Conservation (phyloP, 2,329 filamentous ascomycete species). For the Calonectria crousiana region DNA sequence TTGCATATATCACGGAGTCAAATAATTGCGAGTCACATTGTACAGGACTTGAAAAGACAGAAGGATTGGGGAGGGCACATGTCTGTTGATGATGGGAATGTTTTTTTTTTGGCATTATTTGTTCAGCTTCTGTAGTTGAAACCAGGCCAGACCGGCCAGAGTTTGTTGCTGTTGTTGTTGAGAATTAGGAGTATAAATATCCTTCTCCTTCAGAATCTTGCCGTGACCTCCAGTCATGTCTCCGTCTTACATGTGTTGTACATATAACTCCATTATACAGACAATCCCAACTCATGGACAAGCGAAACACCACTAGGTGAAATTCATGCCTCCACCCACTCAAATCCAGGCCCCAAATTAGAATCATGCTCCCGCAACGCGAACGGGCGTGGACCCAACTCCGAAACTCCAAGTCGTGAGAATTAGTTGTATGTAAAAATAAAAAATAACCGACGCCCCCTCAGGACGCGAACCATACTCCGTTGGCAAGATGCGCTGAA, state of each 20-base stretch:
- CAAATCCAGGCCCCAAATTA: conserved; percentile 1
- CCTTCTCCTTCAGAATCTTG: conserved; percentile 20
- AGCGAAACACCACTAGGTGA: background rate
- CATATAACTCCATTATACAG: conserved; percentile 22
- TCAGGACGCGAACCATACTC: conserved; percentile 15
- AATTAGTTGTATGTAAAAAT: conserved; percentile 37
- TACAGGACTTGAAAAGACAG: conserved; percentile 11
- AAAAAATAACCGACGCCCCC: background rate
- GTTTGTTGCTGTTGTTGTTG: background rate
- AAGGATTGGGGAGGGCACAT: background rate
- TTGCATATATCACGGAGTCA: conserved; percentile 25
- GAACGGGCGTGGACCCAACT: conserved; percentile 18
- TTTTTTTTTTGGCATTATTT: conserved; percentile 15
- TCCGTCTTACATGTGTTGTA: conserved; percentile 26
- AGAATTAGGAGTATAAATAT: conserved; percentile 29
- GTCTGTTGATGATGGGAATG: conserved; percentile 13
- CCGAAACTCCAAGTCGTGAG: conserved; percentile 43
- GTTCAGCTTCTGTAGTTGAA: conserved; percentile 6
- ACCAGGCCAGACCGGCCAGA: conserved; percentile 23
- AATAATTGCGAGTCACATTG: conserved; percentile 4
- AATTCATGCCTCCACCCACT: background rate
- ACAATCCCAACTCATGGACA: conserved; percentile 10
- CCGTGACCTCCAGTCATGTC: conserved; percentile 14
- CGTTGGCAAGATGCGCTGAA: conserved; percentile 12
- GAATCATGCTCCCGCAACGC: background rate